Evolutionary conservation across 1,284 basidiomycete genomes (phyloP).

Genomic region (Salmacisia buchloeana): DNA sequence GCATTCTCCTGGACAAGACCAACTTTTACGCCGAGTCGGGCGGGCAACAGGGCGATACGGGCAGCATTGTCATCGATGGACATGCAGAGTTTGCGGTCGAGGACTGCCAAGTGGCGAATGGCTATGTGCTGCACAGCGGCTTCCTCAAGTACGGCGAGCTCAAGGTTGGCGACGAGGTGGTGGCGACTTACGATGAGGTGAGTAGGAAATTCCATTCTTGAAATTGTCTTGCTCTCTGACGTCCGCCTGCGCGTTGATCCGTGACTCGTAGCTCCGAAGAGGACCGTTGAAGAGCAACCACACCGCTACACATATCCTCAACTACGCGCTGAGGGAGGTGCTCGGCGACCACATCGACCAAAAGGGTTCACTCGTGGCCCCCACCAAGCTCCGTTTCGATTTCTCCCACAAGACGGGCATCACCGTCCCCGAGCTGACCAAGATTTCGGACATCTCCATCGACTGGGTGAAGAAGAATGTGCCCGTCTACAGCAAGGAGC

Average conservation of each 20-base stretch:
- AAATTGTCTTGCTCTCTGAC: neutral
- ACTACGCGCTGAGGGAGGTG: slow-evolving; percentile 83
- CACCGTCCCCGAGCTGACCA: slow-evolving; percentile 64
- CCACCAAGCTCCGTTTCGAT: slow-evolving; percentile 92
- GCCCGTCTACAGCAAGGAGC: slow-evolving; percentile 78
- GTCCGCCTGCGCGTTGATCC: too few species aligned
- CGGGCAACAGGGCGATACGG: slow-evolving; percentile 95
- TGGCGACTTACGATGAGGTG: slow-evolving; percentile 67
- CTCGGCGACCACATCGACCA: slow-evolving; percentile 96
- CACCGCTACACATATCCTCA: slow-evolving; percentile 97
- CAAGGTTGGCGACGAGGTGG: slow-evolving; percentile 64
- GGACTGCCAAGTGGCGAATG: slow-evolving; percentile 81
- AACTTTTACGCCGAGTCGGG: slow-evolving; percentile 97
- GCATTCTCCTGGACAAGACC: slow-evolving; percentile 85
- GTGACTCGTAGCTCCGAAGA: slow-evolving; percentile 58
- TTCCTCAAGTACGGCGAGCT: slow-evolving; percentile 71
- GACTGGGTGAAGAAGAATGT: slow-evolving; percentile 89
- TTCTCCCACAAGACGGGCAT: slow-evolving; percentile 93
- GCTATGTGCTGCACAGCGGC: slow-evolving; percentile 85
- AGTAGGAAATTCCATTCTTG: slow-evolving; percentile 46
- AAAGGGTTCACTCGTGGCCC: slow-evolving; percentile 93
- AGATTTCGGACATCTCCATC: slow-evolving; percentile 77
- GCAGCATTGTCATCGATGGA: slow-evolving; percentile 86
- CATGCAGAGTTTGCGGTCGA: slow-evolving; percentile 85
- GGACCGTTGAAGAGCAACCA: slow-evolving; percentile 97